Conservation (phyloP, 2,329 filamentous ascomycete genomes). For the Elsinoe perseae region DNA sequence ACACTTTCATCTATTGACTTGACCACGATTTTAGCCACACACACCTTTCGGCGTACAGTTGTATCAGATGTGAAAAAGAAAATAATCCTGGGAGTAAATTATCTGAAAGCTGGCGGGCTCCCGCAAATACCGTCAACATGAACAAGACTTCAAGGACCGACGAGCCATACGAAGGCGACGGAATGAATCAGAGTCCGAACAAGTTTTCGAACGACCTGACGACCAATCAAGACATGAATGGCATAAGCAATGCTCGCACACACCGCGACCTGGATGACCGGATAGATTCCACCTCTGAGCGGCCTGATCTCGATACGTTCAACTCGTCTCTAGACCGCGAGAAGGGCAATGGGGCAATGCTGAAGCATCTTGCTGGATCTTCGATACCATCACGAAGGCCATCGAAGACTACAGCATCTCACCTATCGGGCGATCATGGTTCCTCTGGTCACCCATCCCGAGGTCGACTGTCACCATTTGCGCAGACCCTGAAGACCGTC, state of each 20-base stretch:
- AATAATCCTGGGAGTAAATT: not conserved
- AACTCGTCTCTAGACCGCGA: conserved; percentile 12
- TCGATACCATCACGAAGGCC: not conserved
- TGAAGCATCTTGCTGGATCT: conserved; percentile 3
- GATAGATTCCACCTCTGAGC: conserved; percentile 25
- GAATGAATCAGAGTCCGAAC: conserved; percentile 53
- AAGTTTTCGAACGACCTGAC: conserved; percentile 52
- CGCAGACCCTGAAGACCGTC: conserved; percentile 22
- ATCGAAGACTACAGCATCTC: conserved; percentile 17
- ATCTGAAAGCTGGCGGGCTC: not conserved
- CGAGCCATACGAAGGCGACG: conserved; percentile 44
- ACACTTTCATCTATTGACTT: not conserved
- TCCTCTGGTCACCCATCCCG: not conserved
- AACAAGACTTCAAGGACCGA: conserved; percentile 59
- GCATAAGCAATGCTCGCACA: conserved; percentile 51
- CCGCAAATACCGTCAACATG: conserved; percentile 36
- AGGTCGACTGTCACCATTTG: not conserved
- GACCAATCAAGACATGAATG: conserved; percentile 55
- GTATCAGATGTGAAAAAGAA: not conserved
- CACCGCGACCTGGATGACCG: conserved; percentile 36
- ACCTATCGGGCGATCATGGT: not conserved
- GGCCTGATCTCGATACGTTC: conserved; percentile 23
- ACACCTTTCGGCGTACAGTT: not conserved
- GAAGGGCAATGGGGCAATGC: not conserved
- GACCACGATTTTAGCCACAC: not conserved